Base-by-base conservation (phyloP, 1,139 yeast genomes). In the Candida sp. region DNA sequence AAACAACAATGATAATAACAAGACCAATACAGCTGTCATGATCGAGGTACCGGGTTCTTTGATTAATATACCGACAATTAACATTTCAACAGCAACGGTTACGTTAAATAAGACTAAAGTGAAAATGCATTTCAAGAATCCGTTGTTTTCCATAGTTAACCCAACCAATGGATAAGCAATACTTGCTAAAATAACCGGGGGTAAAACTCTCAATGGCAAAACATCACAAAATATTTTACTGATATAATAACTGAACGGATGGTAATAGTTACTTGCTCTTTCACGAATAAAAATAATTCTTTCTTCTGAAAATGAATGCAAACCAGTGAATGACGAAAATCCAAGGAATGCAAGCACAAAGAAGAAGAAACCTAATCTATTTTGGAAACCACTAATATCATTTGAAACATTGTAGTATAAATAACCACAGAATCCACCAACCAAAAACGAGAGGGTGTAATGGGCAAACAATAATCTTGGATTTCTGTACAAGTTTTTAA, bases 311-410 rank as follows among this genome's bases (percentile, higher is more conserved):
- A 93, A 93, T 2, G 96, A 81, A 56, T 89, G 91, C 43, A 93
- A 71, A 0, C 97, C 96, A 0, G 98, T 93, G 57, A 93, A 74
- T 0, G 98, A 84, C 1, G 96, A 85, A 61, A 93, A 93, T 0
- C 99, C 99, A 68, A 93, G 91, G 56, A 91, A 77, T 4, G 98
- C 89, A 50, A 93, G 72, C 43, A 91, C 68, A 62, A 91, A 91
- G 73, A 93, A 91, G 64, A 93, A 93, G 48, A 93, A 71, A 0
- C 99, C 99, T 50, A 93, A 72, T 55, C 99, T 78, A 64, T 93
- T 93, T 62, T 93, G 99, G 72, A 93, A 93, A 0, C 99, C 99
- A 57, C 96, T 83, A 46, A 93, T 91, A 62, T 93, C 97, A 57
- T 90, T 86, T 37, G 83, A 73, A 22, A 91, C 82, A 55, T 89